Evolutionary conservation across 257 asterid species (phyloP), one percentile per base, ranked within the genome.

Genomic region (Solanum pinnatisectum): DNA sequence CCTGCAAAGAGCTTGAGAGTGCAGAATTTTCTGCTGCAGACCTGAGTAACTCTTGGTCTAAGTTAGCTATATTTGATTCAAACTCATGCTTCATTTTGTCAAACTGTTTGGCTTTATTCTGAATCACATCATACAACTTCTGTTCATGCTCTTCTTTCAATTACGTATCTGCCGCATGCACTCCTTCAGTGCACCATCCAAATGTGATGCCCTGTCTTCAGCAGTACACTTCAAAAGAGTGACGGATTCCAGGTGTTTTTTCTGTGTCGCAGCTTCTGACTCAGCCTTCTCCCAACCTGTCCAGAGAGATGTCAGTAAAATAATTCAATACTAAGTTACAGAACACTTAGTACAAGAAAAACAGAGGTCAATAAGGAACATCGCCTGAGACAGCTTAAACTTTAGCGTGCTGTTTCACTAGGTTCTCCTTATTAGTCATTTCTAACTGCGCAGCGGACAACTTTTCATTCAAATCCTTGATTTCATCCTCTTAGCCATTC

Each of bases 311-410:
- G 18, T 27, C 39, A 65, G 6, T 37, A 37, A 37, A 37, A 37
- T 37, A 37, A 37, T 9, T 37, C 40, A 37, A 37, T 37, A 37
- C 52, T 10, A 74, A n/a, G 36, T 74, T 73, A 46, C 10, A 11
- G 13, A 36, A 36, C 27, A 74, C 81, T 36, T 74, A 1, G 23
- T 20, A 32, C 83, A 76, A 76, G 10, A 22, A 37, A 23, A 52
- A 39, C 20, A 68, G 11, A 63, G 36, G 63, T 68, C 67, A 72
- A 25, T 9, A 68, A 79, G 52, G 18, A 84, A 56, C 18, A 56
- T 77, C 87, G 87, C 99, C 99, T 94, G 99, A 95, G 84, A 97
- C 99, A 88, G n/a, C n/a, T n/a, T n/a, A n/a, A n/a, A 97, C 98
- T 93, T 97, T 97, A 63, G 95, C 94, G 79, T 97, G 99, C 52